Conservation (phyloP, 305 asterid genomes). For the Fraxinus xanthoxyloides region DNA sequence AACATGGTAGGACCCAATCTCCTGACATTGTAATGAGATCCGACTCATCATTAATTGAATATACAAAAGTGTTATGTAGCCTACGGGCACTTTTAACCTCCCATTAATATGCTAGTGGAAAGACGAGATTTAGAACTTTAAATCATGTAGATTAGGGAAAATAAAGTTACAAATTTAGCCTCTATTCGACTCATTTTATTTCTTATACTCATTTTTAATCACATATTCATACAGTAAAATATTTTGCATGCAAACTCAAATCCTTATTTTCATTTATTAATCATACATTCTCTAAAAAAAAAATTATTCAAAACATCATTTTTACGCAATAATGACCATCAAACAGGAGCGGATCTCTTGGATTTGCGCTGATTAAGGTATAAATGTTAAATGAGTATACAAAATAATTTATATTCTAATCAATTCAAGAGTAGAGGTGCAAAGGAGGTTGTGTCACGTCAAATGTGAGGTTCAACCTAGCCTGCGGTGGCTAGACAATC, state of each 20-base stretch:
- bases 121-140: not conserved
- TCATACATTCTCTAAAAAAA: too few relatives aligned
- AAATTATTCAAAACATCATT: too few relatives aligned
- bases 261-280: too few relatives aligned
- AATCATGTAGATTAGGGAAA: constrained; percentile 21
- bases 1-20: constrained; percentile 53
- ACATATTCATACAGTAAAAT: too few relatives aligned
- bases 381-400: too few relatives aligned
- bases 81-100: not conserved
- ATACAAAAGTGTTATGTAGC: not conserved
- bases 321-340: too few relatives aligned
- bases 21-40: constrained; percentile 18
- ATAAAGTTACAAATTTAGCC: not conserved
- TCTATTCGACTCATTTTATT: too few relatives aligned
- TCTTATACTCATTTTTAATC: too few relatives aligned
- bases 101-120: not conserved
- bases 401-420: too few relatives aligned
- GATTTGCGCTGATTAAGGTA: constrained; percentile 16
- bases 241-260: too few relatives aligned
- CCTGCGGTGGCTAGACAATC: not conserved
- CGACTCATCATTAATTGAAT: constrained; percentile 28
- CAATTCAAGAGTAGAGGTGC: too few relatives aligned
- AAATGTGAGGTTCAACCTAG: not conserved
- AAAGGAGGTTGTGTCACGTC: not conserved
- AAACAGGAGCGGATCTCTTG: not conserved